Evolutionary conservation across 163 green algal species (phyloP), one percentile per base, ranked within the genome.

Genomic region (Volvox carteri): DNA sequence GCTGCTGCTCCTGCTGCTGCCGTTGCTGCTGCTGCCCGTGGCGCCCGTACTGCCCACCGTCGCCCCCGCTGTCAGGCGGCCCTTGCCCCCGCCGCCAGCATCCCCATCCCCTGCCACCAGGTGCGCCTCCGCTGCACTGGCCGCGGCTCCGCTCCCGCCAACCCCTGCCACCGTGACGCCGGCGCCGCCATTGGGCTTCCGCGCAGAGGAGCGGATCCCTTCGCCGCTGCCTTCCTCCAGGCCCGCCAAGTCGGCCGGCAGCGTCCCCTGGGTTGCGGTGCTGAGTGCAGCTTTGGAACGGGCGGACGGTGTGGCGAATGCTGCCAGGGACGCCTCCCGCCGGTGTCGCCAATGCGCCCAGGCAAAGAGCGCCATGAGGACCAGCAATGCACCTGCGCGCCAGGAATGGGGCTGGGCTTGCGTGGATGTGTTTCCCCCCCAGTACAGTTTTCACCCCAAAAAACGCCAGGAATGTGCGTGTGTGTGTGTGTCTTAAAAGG

Each of bases 181-280:
- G 28, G n/a, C 62, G 62, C 62, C 56, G 9, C 56, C 56, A 23
- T 5, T 23, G 56, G 5, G 16, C 14, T 67, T 67, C 16, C 56
- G 14, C 16, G n/a, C n/a, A n/a, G n/a, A n/a, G n/a, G n/a, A n/a
- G n/a, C n/a, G n/a, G n/a, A 67, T 28, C 12, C 30, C 42, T 16
- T 23, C 75, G 30, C 48, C 48, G 75, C 75, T 37, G 48, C 16
- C 75, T 30, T 70, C 70, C 75, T 84, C 75, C 33, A 84, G 75
- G 33, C 70, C 75, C 6, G 9, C 18, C 5, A 14, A 30, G 30
- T 33, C 30, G 30, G 25, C 23, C 3, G 62, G n/a, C 16, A 11
- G 35, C 25, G 46, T 46, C 30, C 65, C 65, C 65, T 75, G 30
- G 1, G 65, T 48, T 9, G 18, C 4, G 37, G 52, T 54, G 52